Evolutionary conservation across 805 yeast genomes (phyloP).

Genomic region (Candida qinlingensis): DNA sequence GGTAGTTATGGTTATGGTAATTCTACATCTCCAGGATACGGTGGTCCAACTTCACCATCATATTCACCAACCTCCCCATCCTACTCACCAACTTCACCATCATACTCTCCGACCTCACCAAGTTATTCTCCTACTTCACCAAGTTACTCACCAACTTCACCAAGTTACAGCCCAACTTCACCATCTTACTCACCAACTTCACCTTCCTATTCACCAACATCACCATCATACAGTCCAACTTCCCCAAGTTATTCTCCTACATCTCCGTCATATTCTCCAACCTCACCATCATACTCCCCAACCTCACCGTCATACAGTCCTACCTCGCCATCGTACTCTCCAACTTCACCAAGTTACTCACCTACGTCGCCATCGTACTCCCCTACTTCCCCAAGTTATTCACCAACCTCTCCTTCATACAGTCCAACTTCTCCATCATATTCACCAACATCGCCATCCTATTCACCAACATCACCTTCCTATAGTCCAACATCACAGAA

Average conservation of each 20-base stretch:
- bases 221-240: conserved; percentile 73
- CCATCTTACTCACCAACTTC: conserved; percentile 72
- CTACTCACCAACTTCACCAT: conserved; percentile 73
- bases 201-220: conserved; percentile 74
- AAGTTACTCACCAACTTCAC: conserved; percentile 70
- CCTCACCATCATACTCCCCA: conserved; percentile 69
- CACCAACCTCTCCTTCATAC: conserved; percentile 65
- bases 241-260: conserved; percentile 76
- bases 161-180: conserved; percentile 62
- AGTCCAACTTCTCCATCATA: conserved; percentile 54
- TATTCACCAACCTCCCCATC: conserved; percentile 67
- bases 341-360: conserved; percentile 53
- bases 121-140: conserved; percentile 74
- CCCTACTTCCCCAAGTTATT: conserved; percentile 44
- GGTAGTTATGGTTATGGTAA: conserved; percentile 41
- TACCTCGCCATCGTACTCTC: conserved; percentile 49
- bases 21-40: conserved; percentile 45
- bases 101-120: conserved; percentile 59
- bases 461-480: conserved; percentile 40
- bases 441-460: conserved; percentile 39
- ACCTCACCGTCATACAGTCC: conserved; percentile 65
- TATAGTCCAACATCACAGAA: conserved; percentile 38
- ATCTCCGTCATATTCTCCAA: conserved; percentile 65
- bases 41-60: conserved; percentile 63
- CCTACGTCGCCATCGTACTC: conserved; percentile 53